Evolutionary conservation across 2,329 filamentous ascomycete species (phyloP).

Genomic region (Aspergillus texensis): DNA sequence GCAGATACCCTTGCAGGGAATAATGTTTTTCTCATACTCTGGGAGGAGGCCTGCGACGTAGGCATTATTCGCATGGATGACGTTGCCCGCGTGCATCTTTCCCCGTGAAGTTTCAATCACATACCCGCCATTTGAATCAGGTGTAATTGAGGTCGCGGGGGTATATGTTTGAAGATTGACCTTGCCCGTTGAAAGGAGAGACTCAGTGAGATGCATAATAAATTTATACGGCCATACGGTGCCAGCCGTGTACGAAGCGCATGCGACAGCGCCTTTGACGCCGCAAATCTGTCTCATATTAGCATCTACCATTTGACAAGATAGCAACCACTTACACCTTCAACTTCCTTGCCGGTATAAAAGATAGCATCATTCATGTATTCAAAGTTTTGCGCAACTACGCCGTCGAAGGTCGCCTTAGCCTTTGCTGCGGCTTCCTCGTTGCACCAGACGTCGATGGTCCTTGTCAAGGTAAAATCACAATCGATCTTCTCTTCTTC

Average conservation of each 20-base stretch:
- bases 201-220: conserved; percentile 69
- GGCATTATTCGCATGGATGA: conserved; percentile 82
- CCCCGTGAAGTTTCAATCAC: conserved; percentile 62
- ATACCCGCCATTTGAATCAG: conserved; percentile 58
- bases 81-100: conserved; percentile 60
- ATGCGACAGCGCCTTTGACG: conserved; percentile 41
- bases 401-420: conserved; percentile 28
- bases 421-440: conserved; percentile 29
- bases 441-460: conserved; percentile 44
- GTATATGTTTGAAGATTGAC: conserved; percentile 59
- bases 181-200: conserved; percentile 54
- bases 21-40: conserved; percentile 68
- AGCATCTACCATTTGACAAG: neutral
- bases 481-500: conserved; percentile 48
- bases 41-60: conserved; percentile 79
- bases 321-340: conserved; percentile 27
- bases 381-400: conserved; percentile 29
- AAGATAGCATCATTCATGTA: conserved; percentile 35
- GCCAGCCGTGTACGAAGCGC: conserved; percentile 35
- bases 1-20: conserved; percentile 68
- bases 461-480: conserved; percentile 43
- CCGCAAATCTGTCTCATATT: conserved; percentile 33
- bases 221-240: conserved; percentile 72
- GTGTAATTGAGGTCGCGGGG: conserved; percentile 36
- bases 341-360: conserved; percentile 28